Conservation (phyloP, 495 filamentous ascomycete genomes). For the Trichoderma orchidacearum region DNA sequence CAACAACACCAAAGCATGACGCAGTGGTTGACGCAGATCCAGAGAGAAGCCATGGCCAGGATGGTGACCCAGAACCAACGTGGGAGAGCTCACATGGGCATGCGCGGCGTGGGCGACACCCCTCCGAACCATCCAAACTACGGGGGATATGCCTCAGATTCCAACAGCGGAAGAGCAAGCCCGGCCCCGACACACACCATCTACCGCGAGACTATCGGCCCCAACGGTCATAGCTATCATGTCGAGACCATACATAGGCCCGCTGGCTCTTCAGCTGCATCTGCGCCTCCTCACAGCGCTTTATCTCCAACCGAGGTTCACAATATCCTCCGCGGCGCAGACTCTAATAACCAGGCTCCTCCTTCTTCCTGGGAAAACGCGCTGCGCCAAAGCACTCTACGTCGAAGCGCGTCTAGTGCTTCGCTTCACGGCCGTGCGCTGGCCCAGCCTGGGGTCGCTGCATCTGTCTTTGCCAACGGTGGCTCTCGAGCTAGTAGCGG, state of each 20-base stretch:
- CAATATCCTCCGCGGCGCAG: conserved; percentile 25
- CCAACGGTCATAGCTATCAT: conserved; percentile 7
- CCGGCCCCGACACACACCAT: conserved; percentile 8
- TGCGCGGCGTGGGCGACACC: conserved; percentile 4
- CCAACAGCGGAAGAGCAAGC: conserved; percentile 1
- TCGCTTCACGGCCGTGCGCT: background rate
- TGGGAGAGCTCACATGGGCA: conserved; percentile 9
- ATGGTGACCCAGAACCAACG: conserved; percentile 13
- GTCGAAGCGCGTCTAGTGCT: conserved; percentile 16
- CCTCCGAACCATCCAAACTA: background rate
- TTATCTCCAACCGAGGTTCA: conserved; percentile 20
- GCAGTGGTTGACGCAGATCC: conserved; percentile 15
- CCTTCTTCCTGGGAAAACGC: conserved; percentile 26
- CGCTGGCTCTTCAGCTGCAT: background rate
- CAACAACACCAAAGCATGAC: conserved; percentile 11
- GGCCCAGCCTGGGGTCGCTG: conserved; percentile 25
- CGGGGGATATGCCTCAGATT: background rate
- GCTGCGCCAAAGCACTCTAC: conserved; percentile 34
- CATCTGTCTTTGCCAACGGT: conserved; percentile 16
- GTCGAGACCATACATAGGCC: background rate
- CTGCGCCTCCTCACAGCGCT: conserved; percentile 6
- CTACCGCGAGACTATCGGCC: conserved; percentile 13
- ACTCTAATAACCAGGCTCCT: conserved; percentile 23
- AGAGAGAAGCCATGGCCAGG: conserved; percentile 9
- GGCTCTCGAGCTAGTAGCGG: conserved; percentile 22